A percentile compares a stretch with the other conserved stretches of the same genome.
phyloP scores from a whole-genome alignment of 2,329 filamentous ascomycete species.

The Albifimbria verrucaria region DNA sequence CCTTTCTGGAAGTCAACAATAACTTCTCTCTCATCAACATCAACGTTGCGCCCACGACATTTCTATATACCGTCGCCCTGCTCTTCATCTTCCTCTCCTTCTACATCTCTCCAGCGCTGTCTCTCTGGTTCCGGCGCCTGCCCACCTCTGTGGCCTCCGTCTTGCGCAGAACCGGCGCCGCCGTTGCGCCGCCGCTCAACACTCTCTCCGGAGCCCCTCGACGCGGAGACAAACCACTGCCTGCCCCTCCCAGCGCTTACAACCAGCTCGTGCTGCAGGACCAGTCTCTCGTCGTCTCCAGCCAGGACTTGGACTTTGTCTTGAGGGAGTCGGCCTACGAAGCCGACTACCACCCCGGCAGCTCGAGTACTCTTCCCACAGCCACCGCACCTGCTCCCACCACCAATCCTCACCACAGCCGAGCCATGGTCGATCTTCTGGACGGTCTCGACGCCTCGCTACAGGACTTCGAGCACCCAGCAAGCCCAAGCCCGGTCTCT shows the following conservation, averaged over 20 bases:
- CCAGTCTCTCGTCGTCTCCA: conserved; percentile 27
- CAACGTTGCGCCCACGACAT: conserved; percentile 56
- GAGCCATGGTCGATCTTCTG: conserved; percentile 29
- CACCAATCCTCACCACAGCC: conserved; percentile 4
- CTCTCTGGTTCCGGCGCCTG: conserved; percentile 30
- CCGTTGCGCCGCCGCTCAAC: conserved; percentile 14
- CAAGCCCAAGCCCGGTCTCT: conserved; percentile 29
- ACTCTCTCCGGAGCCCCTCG: conserved; percentile 4
- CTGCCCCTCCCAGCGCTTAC: conserved; percentile 17
- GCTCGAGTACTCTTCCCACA: conserved; percentile 3
- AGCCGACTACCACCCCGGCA: background rate
- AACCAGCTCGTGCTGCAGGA: conserved; percentile 28
- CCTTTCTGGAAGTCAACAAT: conserved; percentile 52
- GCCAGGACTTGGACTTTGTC: conserved; percentile 18
- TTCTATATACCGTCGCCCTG: conserved; percentile 48
- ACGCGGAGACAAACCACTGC: conserved; percentile 21
- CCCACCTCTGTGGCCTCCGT: conserved; percentile 29
- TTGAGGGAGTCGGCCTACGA: background rate
- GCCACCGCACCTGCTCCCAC: conserved; percentile 5
- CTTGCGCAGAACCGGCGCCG: conserved; percentile 9
- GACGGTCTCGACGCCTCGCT: conserved; percentile 49
- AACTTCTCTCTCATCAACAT: conserved; percentile 59
- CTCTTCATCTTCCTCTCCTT: conserved; percentile 48
- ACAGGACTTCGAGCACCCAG: conserved; percentile 52
- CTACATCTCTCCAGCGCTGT: conserved; percentile 34